phyloP scores from a whole-genome alignment of 129 eudicot species.

The Pseudognaphalium luteoalbum region DNA sequence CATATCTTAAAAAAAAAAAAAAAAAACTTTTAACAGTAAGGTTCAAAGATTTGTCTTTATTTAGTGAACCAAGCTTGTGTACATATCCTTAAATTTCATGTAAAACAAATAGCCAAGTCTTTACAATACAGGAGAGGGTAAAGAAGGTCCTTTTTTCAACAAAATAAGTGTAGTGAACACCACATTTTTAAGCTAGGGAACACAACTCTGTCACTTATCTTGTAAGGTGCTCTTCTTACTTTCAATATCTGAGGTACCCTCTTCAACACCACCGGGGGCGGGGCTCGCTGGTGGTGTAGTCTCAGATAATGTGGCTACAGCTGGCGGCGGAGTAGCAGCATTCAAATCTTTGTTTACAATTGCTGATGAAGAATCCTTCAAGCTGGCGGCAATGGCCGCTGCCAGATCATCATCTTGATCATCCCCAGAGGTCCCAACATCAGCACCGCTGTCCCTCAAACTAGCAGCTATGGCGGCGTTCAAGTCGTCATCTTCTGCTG shows the following conservation, averaged over 20 bases:
- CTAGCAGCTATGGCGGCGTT: constrained; percentile 95
- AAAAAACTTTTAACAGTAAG: too few species aligned
- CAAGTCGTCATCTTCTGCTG: constrained; percentile 66
- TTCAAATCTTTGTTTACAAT: constrained; percentile 17
- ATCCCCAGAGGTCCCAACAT: constrained; percentile 34
- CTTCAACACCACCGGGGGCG: constrained; percentile 6
- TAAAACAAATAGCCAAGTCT: constrained; percentile 37
- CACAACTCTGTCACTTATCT: constrained; percentile 33
- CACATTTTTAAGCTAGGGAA: constrained; percentile 15
- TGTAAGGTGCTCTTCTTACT: constrained; percentile 19
- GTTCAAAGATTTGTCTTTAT: constrained; percentile 1
- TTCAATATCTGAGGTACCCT: constrained; percentile 18
- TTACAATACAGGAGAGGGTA: constrained; percentile 26
- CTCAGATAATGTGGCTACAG: constrained; percentile 10
- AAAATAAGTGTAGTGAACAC: constrained; percentile 23
- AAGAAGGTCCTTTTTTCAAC: neutral
- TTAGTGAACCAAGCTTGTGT: constrained; percentile 17
- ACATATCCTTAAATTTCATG: constrained; percentile 28
- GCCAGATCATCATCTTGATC: constrained; percentile 38
- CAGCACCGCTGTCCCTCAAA: constrained; percentile 60
- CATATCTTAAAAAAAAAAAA: too few species aligned
- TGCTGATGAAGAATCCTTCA: constrained; percentile 34
- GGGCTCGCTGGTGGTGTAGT: constrained; percentile 17
- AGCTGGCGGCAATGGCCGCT: constrained; percentile 46
- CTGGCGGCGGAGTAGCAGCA: constrained; percentile 3